These are phyloP conservation scores for Chlamydomonas schloesseri DNA, from an alignment of 139 green algal genomes.

Conservation along the genomic window DNA sequence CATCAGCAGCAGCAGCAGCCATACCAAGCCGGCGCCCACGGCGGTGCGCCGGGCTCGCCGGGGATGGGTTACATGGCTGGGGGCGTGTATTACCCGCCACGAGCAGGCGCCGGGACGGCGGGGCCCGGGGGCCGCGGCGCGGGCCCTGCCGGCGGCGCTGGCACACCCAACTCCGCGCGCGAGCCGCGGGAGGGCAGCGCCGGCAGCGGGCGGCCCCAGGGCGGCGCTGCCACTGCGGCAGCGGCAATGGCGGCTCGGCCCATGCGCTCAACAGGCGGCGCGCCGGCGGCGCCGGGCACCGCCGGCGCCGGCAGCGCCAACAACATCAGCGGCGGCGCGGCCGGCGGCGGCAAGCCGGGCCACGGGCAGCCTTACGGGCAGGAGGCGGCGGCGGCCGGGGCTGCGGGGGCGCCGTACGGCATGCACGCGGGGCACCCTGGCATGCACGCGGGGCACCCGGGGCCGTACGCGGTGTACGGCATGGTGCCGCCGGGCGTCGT, in stretches of 20 bases:
- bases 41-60: too few species aligned
- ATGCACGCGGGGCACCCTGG: constrained; percentile 24
- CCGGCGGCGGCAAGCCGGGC: neutral
- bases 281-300: neutral
- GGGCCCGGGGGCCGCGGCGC: neutral
- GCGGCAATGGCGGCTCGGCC: too few species aligned
- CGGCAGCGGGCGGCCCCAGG: neutral
- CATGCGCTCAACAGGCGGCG: neutral
- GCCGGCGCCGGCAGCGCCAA: neutral
- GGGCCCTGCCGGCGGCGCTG: neutral
- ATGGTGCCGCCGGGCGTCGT: constrained; percentile 28
- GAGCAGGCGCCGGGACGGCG: too few species aligned
- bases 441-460: constrained; percentile 6
- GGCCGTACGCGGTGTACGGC: constrained; percentile 22
- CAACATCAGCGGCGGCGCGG: neutral
- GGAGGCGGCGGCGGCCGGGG: neutral
- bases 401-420: constrained; percentile 13
- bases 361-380: neutral
- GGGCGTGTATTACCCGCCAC: neutral
- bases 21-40: too few species aligned
- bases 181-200: neutral
- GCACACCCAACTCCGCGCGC: too few species aligned
- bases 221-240: too few species aligned
- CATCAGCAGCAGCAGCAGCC: neutral
- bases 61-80: too few species aligned